Percentiles rank a stretch among this genome's conserved stretches.
These are phyloP conservation scores for Scheffersomyces titani DNA, from an alignment of 1,139 yeast genomes.

Conservation along the genomic window DNA sequence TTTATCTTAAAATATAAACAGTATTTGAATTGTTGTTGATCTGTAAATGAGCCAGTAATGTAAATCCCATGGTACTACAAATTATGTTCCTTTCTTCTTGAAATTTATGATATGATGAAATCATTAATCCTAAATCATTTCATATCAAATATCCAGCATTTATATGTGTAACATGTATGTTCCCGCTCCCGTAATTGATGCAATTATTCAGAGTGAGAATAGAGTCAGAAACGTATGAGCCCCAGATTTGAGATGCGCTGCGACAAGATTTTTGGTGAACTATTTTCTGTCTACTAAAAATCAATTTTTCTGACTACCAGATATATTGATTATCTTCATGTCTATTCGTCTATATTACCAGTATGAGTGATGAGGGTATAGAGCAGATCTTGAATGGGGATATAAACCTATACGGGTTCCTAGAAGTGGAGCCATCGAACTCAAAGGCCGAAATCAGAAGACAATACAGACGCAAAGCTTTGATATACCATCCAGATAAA, in stretches of 20 bases:
- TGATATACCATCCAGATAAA: constrained; percentile 48
- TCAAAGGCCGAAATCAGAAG: constrained; percentile 14
- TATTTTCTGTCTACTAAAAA: not conserved
- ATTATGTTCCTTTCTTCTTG: too few species aligned
- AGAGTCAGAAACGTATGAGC: not conserved
- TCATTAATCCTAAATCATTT: too few species aligned
- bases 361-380: constrained; percentile 7
- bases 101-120: not conserved
- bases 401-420: constrained; percentile 34
- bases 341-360: not conserved
- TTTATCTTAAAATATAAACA: not conserved
- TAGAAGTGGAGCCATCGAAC: constrained; percentile 27
- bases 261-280: not conserved
- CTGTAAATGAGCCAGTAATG: not conserved
- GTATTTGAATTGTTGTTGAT: not conserved
- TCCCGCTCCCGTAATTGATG: too few species aligned
- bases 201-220: not conserved
- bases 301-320: not conserved
- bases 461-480: constrained; percentile 22
- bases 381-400: constrained; percentile 29
- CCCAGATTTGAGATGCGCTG: not conserved
- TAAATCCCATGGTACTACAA: too few species aligned
- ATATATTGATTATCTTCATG: not conserved
- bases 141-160: too few species aligned
- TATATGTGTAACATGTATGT: too few species aligned